Evolutionary conservation across 2,329 filamentous ascomycete genomes (phyloP), one percentile per base, ranked within the genome.

Genomic region (Lasiodiplodia sp.): DNA sequence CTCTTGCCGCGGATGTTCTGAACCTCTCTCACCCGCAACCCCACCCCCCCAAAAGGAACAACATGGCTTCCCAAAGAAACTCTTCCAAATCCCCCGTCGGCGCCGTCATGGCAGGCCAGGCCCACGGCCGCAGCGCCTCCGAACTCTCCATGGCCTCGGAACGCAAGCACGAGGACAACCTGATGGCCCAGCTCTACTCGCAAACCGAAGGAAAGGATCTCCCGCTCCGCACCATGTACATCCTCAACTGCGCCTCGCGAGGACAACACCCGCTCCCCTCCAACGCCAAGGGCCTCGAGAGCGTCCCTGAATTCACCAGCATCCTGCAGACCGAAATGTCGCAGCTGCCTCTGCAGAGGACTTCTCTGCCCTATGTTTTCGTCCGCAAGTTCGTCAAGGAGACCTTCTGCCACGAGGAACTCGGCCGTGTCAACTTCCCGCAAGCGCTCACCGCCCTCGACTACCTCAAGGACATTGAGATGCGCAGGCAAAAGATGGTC

Each of bases 161-260:
- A 3, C 66, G 57, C 56, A 68, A 52, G 56, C 44, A 62, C 38
- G 56, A 68, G 37, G 66, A 62, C 47, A 58, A 51, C 66, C 56
- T 68, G 44, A 53, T 88, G 62, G 87, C 88, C 69, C 87, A 88
- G 73, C 81, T 87, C 68, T 79, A 88, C 66, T 82, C 83, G 58
- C 86, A 88, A 72, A 86, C 86, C 10, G 85, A 83, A 73, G 86
- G 83, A 72, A 90, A 91, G 74, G 89, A 91, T 73, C 87, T 91
- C 38, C 89, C 89, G 23, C 82, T 91, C 34, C 86, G 88, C 68
- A 90, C 87, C 71, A 90, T 91, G 86, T 91, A 90, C 80, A 85
- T 86, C 31, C 82, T 91, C 76, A 91, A 91, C 75, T 88, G 86
- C 70, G 84, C 86, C 21, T 84, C 87, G 21, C 84, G 82, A 63